Base-by-base conservation (phyloP, 2,329 filamentous ascomycete species). In the Colletotrichum graminicola region DNA sequence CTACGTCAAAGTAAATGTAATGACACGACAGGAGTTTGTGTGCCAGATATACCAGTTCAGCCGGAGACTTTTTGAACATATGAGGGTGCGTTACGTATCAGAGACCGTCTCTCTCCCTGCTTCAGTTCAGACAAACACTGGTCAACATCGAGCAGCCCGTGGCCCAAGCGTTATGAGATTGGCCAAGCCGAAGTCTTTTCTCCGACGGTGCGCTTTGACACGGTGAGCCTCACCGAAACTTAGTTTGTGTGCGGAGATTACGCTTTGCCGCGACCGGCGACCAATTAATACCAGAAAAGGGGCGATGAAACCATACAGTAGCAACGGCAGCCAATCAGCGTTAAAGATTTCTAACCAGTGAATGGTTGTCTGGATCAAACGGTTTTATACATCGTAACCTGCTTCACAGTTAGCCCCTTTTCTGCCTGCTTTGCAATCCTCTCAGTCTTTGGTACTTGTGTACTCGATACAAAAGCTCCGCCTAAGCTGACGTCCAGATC, bases 161-260 rank as follows among this genome's bases (percentile, higher is more conserved):
- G 45, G 34, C 32, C 32, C 45, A 29, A 26, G 32, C 45, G 34
- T 26, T n/a, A 23, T 62, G 23, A 16, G 32, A 36, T 18, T 16
- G 32, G 45, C 23, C 39, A 39, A 36, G 60, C 41, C 21, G 14
- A 21, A 14, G 23, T 12, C 29, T 5, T 7, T 21, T 2, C 21
- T 26, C 60, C n/a, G 34, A 47, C 32, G 26, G 29, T 8, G n/a
- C 43, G 60, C 34, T 36, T 51, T 52, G 60, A 62, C 47, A 29
- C 45, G 32, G 45, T 51, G 32, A 62, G 10, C 10, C 34, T 62
- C 34, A 41, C 47, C 60, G 34, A 62, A 62, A 62, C 47, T 29
- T 11, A 52, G 23, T 32, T 12, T 10, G 12, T 10, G 23, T 21
- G 60, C 45, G 45, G 60, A 62, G 60, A 51, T 62, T 62, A 41